These are phyloP conservation scores for Paspalum vaginatum DNA, from an alignment of 176 grass and related monocot species.

Conservation along the genomic window DNA sequence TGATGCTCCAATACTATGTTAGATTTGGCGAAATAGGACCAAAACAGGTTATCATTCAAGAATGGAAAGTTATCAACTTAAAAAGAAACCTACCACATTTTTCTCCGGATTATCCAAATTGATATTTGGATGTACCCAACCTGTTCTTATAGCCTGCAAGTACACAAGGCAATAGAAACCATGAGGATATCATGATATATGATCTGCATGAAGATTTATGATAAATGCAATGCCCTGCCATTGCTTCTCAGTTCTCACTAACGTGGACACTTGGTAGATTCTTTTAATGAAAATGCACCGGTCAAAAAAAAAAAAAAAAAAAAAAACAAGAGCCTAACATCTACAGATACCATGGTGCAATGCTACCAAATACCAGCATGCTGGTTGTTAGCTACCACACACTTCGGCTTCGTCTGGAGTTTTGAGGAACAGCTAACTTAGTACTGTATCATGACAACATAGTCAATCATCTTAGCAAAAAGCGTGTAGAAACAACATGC, in stretches of 20 bases:
- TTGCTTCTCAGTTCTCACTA: not conserved
- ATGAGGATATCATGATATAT: slow-evolving; percentile 29
- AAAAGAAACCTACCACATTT: slow-evolving; percentile 69
- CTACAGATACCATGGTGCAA: not conserved
- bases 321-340: not conserved
- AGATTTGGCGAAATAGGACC: not conserved
- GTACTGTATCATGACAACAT: not conserved
- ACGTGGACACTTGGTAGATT: not conserved
- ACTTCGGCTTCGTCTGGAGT: not conserved
- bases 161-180: slow-evolving; percentile 33
- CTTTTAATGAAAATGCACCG: not conserved
- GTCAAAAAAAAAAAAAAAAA: slow-evolving; percentile 7
- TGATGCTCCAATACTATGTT: not conserved
- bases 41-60: not conserved
- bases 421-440: not conserved
- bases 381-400: not conserved
- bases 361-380: not conserved
- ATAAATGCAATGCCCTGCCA: slow-evolving; percentile 1
- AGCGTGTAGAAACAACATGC: not conserved
- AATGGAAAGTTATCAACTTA: not conserved
- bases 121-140: slow-evolving; percentile 97
- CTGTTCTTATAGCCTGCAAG: slow-evolving; percentile 93
- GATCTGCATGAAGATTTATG: slow-evolving; percentile 2
- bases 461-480: slow-evolving; percentile 12
- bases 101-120: slow-evolving; percentile 94